A percentile compares a stretch with the other conserved stretches of the same genome.
phyloP scores from a whole-genome alignment of 2,329 filamentous ascomycete genomes.

The Aspergillus sp. region DNA sequence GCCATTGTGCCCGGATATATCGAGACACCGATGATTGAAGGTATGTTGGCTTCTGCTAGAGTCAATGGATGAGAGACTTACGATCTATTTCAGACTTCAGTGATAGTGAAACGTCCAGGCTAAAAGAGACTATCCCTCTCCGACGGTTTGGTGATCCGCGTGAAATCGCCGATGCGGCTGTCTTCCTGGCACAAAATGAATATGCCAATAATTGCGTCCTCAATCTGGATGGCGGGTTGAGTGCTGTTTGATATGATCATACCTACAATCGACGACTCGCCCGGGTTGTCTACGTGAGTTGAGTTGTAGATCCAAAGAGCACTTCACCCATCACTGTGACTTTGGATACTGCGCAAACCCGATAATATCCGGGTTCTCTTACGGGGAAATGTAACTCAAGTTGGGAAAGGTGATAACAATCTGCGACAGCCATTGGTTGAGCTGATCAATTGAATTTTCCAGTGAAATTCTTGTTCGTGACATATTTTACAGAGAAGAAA shows the following conservation, averaged over 20 bases:
- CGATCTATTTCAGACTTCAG: slow-evolving; percentile 38
- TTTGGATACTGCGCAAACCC: too few species aligned
- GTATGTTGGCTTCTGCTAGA: slow-evolving; percentile 41
- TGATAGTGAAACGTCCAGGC: slow-evolving; percentile 19
- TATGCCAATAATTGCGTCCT: slow-evolving; percentile 86
- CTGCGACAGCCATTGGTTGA: too few species aligned
- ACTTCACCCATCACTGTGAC: too few species aligned
- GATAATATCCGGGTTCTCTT: too few species aligned
- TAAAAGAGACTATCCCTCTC: slow-evolving; percentile 54
- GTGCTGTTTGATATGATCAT: slow-evolving; percentile 49
- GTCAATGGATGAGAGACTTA: background rate
- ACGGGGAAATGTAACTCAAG: too few species aligned
- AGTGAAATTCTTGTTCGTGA: too few species aligned
- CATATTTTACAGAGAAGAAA: background rate
- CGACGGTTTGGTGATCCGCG: slow-evolving; percentile 61
- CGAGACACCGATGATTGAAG: slow-evolving; percentile 70
- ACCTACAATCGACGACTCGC: too few species aligned
- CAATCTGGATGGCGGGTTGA: slow-evolving; percentile 80
- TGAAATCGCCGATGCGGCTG: slow-evolving; percentile 76
- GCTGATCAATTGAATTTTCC: too few species aligned
- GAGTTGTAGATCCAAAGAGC: too few species aligned
- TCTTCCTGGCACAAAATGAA: slow-evolving; percentile 70
- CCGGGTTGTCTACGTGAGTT: too few species aligned
- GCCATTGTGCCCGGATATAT: slow-evolving; percentile 80
- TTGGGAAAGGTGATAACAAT: too few species aligned